phyloP scores from a whole-genome alignment of 768 basidiomycete genomes.

The Mycena indigotica region DNA sequence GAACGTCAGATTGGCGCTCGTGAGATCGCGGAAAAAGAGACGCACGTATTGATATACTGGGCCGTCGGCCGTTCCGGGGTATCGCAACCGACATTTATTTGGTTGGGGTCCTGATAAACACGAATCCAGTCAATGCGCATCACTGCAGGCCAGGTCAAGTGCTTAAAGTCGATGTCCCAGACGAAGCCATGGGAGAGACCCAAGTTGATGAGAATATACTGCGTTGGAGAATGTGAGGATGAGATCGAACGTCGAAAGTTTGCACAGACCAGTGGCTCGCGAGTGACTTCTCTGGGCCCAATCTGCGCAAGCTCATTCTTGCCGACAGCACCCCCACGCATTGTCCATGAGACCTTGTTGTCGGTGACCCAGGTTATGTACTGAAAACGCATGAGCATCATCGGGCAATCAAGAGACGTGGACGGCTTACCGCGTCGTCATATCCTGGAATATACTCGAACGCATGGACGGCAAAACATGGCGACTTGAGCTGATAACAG shows the following conservation, averaged over 20 bases:
- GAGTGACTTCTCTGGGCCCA: no score
- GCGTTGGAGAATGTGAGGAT: constrained; percentile 27
- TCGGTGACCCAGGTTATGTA: no score
- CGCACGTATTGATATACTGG: constrained; percentile 73
- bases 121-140: constrained; percentile 85
- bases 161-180: constrained; percentile 52
- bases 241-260: no score
- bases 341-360: no score
- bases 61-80: constrained; percentile 73
- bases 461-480: constrained; percentile 53
- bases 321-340: no score
- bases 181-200: constrained; percentile 75
- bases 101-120: constrained; percentile 62
- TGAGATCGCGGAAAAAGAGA: no score
- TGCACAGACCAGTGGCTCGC: no score
- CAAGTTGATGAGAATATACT: constrained; percentile 71
- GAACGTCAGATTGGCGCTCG: no score
- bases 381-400: no score
- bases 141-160: constrained; percentile 55
- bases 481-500: constrained; percentile 47
- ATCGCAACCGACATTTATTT: constrained; percentile 65
- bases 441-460: constrained; percentile 57
- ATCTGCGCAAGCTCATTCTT: constrained; percentile 16
- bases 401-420: no score
- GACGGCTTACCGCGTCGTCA: constrained; percentile 40